Evolutionary conservation across 495 filamentous ascomycete species (phyloP), one percentile per base, ranked within the genome.

Genomic region (Neurospora pannonica): DNA sequence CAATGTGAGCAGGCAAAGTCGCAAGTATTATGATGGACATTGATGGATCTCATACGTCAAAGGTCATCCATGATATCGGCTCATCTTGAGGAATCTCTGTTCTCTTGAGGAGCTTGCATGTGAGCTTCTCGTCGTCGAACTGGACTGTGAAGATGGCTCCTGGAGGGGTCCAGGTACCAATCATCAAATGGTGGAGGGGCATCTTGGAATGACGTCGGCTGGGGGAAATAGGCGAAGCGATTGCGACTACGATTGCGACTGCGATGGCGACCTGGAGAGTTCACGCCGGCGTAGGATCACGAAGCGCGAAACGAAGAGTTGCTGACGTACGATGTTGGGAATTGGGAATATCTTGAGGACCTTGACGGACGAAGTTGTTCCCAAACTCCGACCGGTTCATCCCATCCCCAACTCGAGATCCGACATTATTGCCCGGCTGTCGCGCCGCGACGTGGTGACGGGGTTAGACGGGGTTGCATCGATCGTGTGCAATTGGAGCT

Each of bases 61-160:
- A 94, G 48, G 92, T 91, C 90, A 96, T 94, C 93, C 93, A 96
- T 76, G 92, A 94, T 78, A 96, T 95, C 4, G 93, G 91, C 83
- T 96, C 92, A 69, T 93, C 90, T 46, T 92, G 83, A 10, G 92
- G 91, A 74, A 94, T 94, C 62, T 90, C 87, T 15, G 92, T 94
- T 75, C 90, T 90, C 86, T 94, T 93, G 79, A 94, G 81, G 80
- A 94, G 76, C 74, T 90, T 87, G 75, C 95, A 80, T 6, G 87
- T 91, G 70, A 92, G 83, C 28, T 86, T 87, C 80, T 93, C 91
- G 79, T 93, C 92, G 83, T 96, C 92, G 78, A 96, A 96, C 71
- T 88, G 87, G 36, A 96, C 89, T 4, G 92, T 95, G 83, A 93
- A 94, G 81, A 96, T 94, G 79, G 92, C 92, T 71, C 92, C 93